Conservation (phyloP, 208 protist species). For the Herpetomonas samuelpessoai region DNA sequence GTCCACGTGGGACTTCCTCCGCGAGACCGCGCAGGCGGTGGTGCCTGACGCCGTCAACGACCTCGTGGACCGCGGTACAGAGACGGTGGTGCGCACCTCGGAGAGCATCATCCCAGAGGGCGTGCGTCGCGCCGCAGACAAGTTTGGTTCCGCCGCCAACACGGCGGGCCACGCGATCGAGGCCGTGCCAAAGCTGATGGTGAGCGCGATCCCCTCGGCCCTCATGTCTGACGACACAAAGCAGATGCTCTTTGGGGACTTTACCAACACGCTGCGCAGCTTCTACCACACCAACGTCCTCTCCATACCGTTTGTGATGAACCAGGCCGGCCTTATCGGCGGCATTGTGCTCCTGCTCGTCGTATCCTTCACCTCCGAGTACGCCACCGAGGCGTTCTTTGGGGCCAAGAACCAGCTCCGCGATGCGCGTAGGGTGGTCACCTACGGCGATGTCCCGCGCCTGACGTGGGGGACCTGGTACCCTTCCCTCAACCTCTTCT, state of each 20-base stretch:
- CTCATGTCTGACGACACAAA: slow-evolving; percentile 47
- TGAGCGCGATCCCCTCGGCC: slow-evolving; percentile 28
- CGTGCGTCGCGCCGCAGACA: slow-evolving; percentile 17
- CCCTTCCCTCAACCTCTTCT: slow-evolving; percentile 50
- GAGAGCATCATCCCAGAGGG: slow-evolving; percentile 11
- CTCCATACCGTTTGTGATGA: slow-evolving; percentile 51
- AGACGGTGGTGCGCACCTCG: slow-evolving; percentile 15
- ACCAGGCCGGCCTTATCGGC: slow-evolving; percentile 40
- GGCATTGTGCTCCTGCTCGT: slow-evolving; percentile 44
- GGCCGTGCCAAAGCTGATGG: slow-evolving; percentile 26
- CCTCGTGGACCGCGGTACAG: slow-evolving; percentile 8
- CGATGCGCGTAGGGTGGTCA: slow-evolving; percentile 30
- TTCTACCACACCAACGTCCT: slow-evolving; percentile 61
- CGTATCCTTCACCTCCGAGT: slow-evolving; percentile 42
- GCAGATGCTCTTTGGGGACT: slow-evolving; percentile 45
- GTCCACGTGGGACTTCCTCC: slow-evolving; percentile 17
- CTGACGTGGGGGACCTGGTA: slow-evolving; percentile 44
- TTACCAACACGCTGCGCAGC: slow-evolving; percentile 45
- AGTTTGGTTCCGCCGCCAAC: slow-evolving; percentile 18
- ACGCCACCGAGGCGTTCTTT: slow-evolving; percentile 57
- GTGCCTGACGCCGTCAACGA: slow-evolving; percentile 14
- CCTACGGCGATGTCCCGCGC: slow-evolving; percentile 44
- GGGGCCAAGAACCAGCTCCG: slow-evolving; percentile 54
- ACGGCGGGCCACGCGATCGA: slow-evolving; percentile 30
- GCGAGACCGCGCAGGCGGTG: slow-evolving; percentile 24